Evolutionary conservation across 179 eudicot species (phyloP).

Genomic region (Nepenthes alata): DNA sequence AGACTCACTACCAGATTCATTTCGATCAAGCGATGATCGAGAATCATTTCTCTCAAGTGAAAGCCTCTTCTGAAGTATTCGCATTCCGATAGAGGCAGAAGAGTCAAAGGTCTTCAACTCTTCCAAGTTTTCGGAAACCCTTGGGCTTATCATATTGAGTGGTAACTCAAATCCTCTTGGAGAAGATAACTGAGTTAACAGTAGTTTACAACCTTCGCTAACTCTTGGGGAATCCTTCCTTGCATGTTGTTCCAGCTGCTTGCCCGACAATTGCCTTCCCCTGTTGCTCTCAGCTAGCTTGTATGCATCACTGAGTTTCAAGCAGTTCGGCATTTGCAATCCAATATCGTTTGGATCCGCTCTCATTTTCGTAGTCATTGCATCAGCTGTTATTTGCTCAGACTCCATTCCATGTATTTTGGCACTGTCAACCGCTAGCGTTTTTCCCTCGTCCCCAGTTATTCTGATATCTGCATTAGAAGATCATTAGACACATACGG

Average conservation of each 20-base stretch:
- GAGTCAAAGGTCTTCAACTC: constrained; percentile 42
- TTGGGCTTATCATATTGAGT: constrained; percentile 42
- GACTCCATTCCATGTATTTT: constrained; percentile 11
- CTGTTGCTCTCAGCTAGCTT: constrained; percentile 57
- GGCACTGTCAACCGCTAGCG: constrained; percentile 1
- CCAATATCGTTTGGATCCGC: constrained; percentile 21
- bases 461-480: constrained; percentile 18
- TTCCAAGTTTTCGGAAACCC: constrained; percentile 43
- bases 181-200: constrained; percentile 60
- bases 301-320: constrained; percentile 89
- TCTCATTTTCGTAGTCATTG: constrained; percentile 17
- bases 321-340: constrained; percentile 21
- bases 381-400: constrained; percentile 15
- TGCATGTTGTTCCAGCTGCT: constrained; percentile 45
- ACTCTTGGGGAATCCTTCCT: constrained; percentile 44
- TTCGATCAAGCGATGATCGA: constrained; percentile 32
- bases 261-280: constrained; percentile 61
- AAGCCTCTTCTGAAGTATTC: constrained; percentile 54
- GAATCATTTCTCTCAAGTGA: constrained; percentile 90
- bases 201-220: constrained; percentile 61
- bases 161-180: constrained; percentile 47
- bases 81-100: constrained; percentile 28
- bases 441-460: constrained; percentile 10
- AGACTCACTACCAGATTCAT: constrained; percentile 42
- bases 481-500: neutral